A percentile compares a stretch with the other conserved stretches of the same genome.
Conservation (phyloP, 805 yeast species). For the Lachancea fermentati region DNA sequence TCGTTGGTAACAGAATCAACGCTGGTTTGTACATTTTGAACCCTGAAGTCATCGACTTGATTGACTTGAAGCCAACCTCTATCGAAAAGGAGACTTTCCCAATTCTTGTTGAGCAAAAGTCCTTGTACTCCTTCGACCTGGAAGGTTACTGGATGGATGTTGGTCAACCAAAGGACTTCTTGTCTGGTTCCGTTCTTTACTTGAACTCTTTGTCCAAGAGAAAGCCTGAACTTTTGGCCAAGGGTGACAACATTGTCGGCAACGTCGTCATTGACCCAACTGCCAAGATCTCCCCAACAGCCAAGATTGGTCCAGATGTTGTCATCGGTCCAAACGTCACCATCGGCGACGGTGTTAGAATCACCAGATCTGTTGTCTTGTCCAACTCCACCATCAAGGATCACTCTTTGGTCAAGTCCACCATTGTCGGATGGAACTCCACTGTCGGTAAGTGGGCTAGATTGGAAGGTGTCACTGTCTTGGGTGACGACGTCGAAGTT, state of each 20-base stretch:
- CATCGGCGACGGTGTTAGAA: slow-evolving; percentile 98
- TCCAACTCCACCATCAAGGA: slow-evolving; percentile 89
- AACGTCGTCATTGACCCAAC: slow-evolving; percentile 92
- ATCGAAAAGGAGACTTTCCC: slow-evolving; percentile 99
- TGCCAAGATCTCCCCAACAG: slow-evolving; percentile 86
- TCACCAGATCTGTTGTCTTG: slow-evolving; percentile 89
- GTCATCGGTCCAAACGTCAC: slow-evolving; percentile 94
- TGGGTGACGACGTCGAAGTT: slow-evolving; percentile 98
- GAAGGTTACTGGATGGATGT: slow-evolving; percentile 99
- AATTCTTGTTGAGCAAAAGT: slow-evolving; percentile 78
- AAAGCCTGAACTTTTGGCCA: slow-evolving; percentile 60
- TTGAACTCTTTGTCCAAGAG: slow-evolving; percentile 81
- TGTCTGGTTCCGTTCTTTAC: slow-evolving; percentile 92
- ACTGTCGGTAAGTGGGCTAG: slow-evolving; percentile 99
- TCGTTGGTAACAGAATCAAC: slow-evolving; percentile 98
- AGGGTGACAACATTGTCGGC: slow-evolving; percentile 73
- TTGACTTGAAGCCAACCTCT: slow-evolving; percentile 97
- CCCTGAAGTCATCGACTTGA: slow-evolving; percentile 94
- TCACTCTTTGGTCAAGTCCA: slow-evolving; percentile 96
- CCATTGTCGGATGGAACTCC: slow-evolving; percentile 99
- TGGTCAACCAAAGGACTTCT: slow-evolving; percentile 99
- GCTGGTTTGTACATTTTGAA: slow-evolving; percentile 98
- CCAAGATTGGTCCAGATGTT: slow-evolving; percentile 97
- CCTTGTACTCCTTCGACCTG: slow-evolving; percentile 89
- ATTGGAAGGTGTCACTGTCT: slow-evolving; percentile 93